Evolutionary conservation across 768 basidiomycete species (phyloP), one percentile per base, ranked within the genome.

Genomic region (Dentipellis sp.): DNA sequence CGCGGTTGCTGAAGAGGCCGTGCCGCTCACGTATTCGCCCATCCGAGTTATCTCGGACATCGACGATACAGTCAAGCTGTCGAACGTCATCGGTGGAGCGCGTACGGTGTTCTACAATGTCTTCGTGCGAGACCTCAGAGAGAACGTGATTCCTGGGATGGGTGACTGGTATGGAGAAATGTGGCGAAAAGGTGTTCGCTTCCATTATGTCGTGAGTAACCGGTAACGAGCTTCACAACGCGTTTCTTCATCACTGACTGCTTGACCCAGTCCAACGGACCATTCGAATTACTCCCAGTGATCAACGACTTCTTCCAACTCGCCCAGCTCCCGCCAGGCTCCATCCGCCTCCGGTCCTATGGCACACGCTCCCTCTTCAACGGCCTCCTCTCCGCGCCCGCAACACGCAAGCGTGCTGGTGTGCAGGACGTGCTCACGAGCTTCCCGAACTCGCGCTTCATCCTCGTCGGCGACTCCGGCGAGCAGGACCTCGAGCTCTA

Each of bases 401-500:
- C 92, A 1, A 78, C 81, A 17, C 81, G 94, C 37, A 98, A 98
- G 70, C 83, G 84, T 5, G 80, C 79, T 0, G 87, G 86, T 17
- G 81, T 97, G 8, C 66, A 85, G n/a, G 89, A 94, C 39, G 75
- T 91, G 19, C 72, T 94, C 11, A 78, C 86, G 39, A 73, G 81
- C 2, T 94, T 94, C 67, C 82, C 82, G 0, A 74, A 82, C 40
- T 82, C 88, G 1, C 74, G 70, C 39, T 97, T 98, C 70, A 69
- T 97, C 64, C 79, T 94, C 50, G 75, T 98, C 40, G 95, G 95
- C 7, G 95, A 98, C 67, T 83, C 86, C 0, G 95, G 94, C 36
- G 95, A 98, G 66, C 94, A 97, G 62, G 95, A 98, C 69, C 71
- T 98, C 46, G 94, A 98, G 68, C 75, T 98, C 1, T 98, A 97